Evolutionary conservation across 176 grass and related monocot species (phyloP).

Genomic region (Puya raimondii): DNA sequence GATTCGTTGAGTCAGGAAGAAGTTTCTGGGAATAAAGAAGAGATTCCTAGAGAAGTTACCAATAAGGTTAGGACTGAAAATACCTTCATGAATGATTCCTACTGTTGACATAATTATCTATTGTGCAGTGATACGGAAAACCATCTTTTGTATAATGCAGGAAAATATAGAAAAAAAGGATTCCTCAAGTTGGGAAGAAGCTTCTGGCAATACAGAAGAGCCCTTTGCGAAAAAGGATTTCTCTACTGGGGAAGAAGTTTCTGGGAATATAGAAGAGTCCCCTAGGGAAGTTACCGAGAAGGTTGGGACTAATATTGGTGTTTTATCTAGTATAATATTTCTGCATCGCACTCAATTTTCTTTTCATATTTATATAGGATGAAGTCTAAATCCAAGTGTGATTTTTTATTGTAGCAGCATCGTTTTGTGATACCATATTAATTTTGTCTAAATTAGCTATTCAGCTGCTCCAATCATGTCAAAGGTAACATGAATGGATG

Average conservation of each 20-base stretch:
- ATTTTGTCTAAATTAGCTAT: background rate
- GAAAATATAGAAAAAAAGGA: background rate
- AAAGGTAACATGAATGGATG: no score
- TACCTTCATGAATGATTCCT: background rate
- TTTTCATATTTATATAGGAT: background rate
- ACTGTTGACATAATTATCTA: background rate
- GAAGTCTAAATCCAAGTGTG: background rate
- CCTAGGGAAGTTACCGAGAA: background rate
- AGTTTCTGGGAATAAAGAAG: background rate
- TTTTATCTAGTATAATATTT: background rate
- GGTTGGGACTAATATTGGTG: background rate
- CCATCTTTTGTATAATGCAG: background rate
- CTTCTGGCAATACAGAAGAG: background rate
- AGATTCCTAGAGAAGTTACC: slow-evolving; percentile 6
- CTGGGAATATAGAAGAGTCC: background rate
- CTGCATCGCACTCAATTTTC: background rate
- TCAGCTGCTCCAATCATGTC: no score
- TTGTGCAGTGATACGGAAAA: background rate
- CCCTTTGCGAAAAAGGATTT: background rate
- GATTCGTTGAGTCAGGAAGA: background rate
- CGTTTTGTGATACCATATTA: background rate
- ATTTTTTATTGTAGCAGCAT: background rate
- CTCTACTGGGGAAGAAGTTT: background rate
- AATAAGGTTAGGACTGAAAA: slow-evolving; percentile 11
- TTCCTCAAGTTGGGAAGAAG: background rate